Percentiles rank a stretch among this genome's conserved stretches.
Evolutionary conservation across 495 filamentous ascomycete species (phyloP).

Genomic region (Tuber microsphaerosporum): DNA sequence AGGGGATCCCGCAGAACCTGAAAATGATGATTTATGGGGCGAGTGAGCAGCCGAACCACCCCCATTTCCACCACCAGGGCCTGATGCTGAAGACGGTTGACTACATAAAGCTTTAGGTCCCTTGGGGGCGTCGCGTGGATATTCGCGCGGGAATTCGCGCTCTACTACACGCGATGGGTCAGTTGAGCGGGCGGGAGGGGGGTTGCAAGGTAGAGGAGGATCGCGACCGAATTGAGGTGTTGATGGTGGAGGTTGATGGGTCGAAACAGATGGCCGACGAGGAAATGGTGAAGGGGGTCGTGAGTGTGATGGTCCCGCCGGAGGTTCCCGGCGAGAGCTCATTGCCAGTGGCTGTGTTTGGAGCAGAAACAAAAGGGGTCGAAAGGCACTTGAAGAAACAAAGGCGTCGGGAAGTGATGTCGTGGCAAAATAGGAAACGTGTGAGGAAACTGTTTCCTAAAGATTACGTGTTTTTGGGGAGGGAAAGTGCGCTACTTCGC

Average conservation of each 20-base stretch:
- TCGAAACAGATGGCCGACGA: constrained; percentile 39
- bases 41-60: constrained; percentile 24
- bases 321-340: constrained; percentile 33
- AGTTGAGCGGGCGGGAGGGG: constrained; percentile 19
- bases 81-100: constrained; percentile 20
- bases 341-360: constrained; percentile 9
- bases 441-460: not conserved
- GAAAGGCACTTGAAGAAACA: not conserved
- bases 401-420: not conserved
- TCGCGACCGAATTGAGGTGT: constrained; percentile 38
- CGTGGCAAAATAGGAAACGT: not conserved
- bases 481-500: not conserved
- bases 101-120: constrained; percentile 37
- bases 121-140: constrained; percentile 39
- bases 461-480: not conserved
- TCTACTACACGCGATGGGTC: constrained; percentile 17
- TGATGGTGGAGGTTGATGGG: constrained; percentile 40
- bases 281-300: constrained; percentile 29
- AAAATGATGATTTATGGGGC: constrained; percentile 36
- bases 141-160: constrained; percentile 32
- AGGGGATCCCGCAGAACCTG: constrained; percentile 25
- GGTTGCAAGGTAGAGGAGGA: constrained; percentile 28
- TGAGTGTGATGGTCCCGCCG: constrained; percentile 29
- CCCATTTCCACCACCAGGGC: constrained; percentile 16
- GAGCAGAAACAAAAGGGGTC: not conserved